Evolutionary conservation across 371 early-diverging fungal species (phyloP).

Genomic region (Apophysomyces ossiformis): DNA sequence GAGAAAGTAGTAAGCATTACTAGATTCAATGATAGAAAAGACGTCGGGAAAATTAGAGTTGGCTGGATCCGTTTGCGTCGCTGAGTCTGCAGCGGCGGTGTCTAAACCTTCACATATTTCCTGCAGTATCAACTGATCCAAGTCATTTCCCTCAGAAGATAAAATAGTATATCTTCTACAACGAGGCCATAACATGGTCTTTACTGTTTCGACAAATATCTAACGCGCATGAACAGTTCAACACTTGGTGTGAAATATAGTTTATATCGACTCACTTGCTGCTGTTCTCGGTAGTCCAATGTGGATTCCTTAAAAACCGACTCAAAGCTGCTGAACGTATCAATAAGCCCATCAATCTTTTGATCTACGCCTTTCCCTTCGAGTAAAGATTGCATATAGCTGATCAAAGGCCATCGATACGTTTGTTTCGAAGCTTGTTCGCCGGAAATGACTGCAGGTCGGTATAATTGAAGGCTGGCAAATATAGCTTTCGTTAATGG

Average conservation of each 20-base stretch:
- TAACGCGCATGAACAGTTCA: constrained; percentile 10
- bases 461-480: constrained; percentile 7
- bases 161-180: constrained; percentile 39
- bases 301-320: constrained; percentile 10
- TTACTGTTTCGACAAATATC: constrained; percentile 41
- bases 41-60: constrained; percentile 63
- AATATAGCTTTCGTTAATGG: background rate
- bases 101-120: constrained; percentile 17
- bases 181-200: constrained; percentile 47
- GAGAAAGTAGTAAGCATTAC: constrained; percentile 58
- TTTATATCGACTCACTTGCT: constrained; percentile 13
- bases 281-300: constrained; percentile 10
- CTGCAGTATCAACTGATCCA: constrained; percentile 28
- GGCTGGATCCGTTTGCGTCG: constrained; percentile 22
- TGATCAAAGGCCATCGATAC: constrained; percentile 29
- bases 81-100: background rate
- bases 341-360: constrained; percentile 26
- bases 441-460: background rate
- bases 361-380: constrained; percentile 39
- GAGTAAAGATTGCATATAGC: constrained; percentile 25
- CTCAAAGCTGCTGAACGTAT: constrained; percentile 23
- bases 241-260: constrained; percentile 1
- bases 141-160: constrained; percentile 8
- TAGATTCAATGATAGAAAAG: constrained; percentile 64
- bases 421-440: constrained; percentile 5